phyloP scores from a whole-genome alignment of 2,329 filamentous ascomycete species.

The Juglanconis sp. region DNA sequence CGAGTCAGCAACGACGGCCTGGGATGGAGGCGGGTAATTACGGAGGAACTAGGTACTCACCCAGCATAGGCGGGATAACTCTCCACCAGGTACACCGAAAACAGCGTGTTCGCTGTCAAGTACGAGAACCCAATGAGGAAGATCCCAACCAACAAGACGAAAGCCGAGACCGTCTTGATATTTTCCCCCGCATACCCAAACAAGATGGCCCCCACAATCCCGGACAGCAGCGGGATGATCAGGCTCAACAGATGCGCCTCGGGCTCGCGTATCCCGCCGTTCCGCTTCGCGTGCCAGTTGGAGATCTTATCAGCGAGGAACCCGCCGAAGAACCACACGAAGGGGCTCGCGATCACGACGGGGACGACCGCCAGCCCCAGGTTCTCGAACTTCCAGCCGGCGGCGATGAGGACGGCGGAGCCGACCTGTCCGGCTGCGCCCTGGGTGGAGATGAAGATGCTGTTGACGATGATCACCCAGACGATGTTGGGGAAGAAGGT shows the following conservation, averaged over 20 bases:
- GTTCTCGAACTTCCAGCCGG: conserved; percentile 27
- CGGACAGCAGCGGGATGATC: conserved; percentile 22
- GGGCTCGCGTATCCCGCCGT: conserved; percentile 24
- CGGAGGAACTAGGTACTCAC: conserved; percentile 10
- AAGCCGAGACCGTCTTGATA: conserved; percentile 18
- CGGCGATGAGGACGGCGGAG: conserved; percentile 22
- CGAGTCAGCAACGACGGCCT: neutral
- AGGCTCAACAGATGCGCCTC: conserved; percentile 26
- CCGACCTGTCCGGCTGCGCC: conserved; percentile 23
- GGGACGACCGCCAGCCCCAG: conserved; percentile 25
- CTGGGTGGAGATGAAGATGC: conserved; percentile 23
- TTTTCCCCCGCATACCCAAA: conserved; percentile 24
- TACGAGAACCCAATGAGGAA: conserved; percentile 23
- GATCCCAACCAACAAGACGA: conserved; percentile 22
- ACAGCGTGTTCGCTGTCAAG: conserved; percentile 22
- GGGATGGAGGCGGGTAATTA: neutral
- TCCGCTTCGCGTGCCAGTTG: conserved; percentile 21
- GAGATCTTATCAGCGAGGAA: conserved; percentile 30
- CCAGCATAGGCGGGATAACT: conserved; percentile 25
- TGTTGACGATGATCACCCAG: conserved; percentile 28
- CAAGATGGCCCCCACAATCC: conserved; percentile 22
- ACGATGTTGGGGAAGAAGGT: conserved; percentile 28
- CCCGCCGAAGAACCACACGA: conserved; percentile 29
- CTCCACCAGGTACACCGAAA: conserved; percentile 26
- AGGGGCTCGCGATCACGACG: conserved; percentile 19